A percentile compares a stretch with the other conserved stretches of the same genome.
These are phyloP conservation scores for Cystoderma amianthinum DNA, from an alignment of 768 basidiomycete species.

Conservation along the genomic window DNA sequence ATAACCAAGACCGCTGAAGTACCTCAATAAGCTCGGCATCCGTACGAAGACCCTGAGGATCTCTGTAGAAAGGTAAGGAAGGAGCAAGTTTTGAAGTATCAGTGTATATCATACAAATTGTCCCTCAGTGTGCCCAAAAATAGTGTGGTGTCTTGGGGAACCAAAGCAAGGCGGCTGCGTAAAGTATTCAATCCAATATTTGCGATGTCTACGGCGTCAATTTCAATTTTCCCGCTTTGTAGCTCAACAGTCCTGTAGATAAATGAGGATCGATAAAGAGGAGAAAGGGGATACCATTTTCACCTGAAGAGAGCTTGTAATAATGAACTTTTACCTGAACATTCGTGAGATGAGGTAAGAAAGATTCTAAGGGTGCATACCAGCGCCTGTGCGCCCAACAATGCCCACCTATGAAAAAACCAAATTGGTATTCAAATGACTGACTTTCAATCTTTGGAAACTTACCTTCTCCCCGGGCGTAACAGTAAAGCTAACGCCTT, in stretches of 20 bases:
- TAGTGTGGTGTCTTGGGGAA: slow-evolving; percentile 61
- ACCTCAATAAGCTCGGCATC: slow-evolving; percentile 60
- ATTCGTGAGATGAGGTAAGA: background rate
- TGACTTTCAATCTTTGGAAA: background rate
- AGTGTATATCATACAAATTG: slow-evolving; percentile 28
- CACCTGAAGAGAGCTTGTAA: slow-evolving; percentile 52
- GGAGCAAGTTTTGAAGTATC: background rate
- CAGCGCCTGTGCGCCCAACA: slow-evolving; percentile 16
- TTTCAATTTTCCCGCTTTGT: slow-evolving; percentile 45
- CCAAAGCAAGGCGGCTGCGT: slow-evolving; percentile 49
- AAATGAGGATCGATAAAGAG: background rate
- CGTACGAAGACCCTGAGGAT: slow-evolving; percentile 43
- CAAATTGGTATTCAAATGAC: background rate
- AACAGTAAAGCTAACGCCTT: slow-evolving; percentile 49
- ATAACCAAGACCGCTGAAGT: slow-evolving; percentile 53
- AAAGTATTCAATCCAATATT: slow-evolving; percentile 49
- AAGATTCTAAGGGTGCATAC: slow-evolving; percentile 7
- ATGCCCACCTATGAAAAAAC: slow-evolving; percentile 6
- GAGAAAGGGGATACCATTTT: slow-evolving; percentile 3
- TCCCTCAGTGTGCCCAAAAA: slow-evolving; percentile 44
- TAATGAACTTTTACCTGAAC: slow-evolving; percentile 39
- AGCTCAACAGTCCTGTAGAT: slow-evolving; percentile 50
- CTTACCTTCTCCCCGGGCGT: slow-evolving; percentile 59
- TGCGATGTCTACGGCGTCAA: slow-evolving; percentile 48
- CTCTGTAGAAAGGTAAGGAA: slow-evolving; percentile 22